Conservation (phyloP, 768 basidiomycete species). For the Hygrophorus pudorinus region DNA sequence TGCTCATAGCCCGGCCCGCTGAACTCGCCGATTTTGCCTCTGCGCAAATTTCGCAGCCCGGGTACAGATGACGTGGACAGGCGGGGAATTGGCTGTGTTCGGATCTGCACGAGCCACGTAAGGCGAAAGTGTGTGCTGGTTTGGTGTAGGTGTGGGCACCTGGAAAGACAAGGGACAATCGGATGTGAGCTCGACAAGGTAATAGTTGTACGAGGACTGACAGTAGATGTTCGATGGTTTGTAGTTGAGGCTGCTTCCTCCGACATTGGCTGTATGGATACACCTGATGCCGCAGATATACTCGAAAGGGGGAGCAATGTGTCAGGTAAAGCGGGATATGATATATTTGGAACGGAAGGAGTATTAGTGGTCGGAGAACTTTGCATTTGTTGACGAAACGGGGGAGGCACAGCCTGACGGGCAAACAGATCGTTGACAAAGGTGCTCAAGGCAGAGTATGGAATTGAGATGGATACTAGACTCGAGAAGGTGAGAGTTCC, state of each 20-base stretch:
- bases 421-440: conserved; percentile 80
- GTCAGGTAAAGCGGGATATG: too few species aligned
- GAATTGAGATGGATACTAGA: conserved; percentile 63
- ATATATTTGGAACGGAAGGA: too few species aligned
- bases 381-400: conserved; percentile 41
- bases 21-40: conserved; percentile 32
- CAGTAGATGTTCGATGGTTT: too few species aligned
- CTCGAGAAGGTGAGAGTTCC: conserved; percentile 50
- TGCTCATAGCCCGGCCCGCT: background rate
- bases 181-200: too few species aligned
- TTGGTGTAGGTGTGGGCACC: conserved; percentile 19
- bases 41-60: conserved; percentile 70
- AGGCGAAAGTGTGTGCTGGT: conserved; percentile 34
- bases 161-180: too few species aligned
- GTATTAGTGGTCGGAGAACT: too few species aligned
- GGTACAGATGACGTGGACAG: conserved; percentile 69
- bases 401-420: too few species aligned
- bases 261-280: too few species aligned
- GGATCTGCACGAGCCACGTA: conserved; percentile 58
- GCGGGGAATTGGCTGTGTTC: conserved; percentile 50
- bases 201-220: too few species aligned
- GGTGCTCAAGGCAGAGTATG: conserved; percentile 67
- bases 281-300: too few species aligned
- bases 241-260: too few species aligned
- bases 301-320: too few species aligned